Evolutionary conservation across 2,329 filamentous ascomycete species (phyloP).

Genomic region (Trichoderma afroharzianum): DNA sequence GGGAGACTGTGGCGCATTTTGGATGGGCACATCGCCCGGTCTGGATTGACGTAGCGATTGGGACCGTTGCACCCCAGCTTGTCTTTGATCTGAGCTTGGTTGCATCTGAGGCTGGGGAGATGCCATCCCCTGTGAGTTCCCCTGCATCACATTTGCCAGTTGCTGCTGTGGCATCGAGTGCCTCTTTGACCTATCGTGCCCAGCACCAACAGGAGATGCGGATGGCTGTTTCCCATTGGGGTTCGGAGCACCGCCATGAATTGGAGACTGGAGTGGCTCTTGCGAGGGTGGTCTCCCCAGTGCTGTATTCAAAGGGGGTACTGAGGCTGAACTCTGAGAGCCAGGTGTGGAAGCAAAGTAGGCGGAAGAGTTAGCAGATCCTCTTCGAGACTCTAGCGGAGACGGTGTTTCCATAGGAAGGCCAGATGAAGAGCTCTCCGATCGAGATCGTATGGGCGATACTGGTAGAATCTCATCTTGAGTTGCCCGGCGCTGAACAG

Average conservation of each 20-base stretch:
- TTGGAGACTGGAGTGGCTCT: constrained; percentile 2
- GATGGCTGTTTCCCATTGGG: neutral
- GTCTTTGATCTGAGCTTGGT: neutral
- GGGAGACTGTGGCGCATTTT: neutral
- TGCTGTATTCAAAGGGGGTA: neutral
- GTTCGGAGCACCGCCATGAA: neutral
- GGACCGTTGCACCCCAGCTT: constrained; percentile 3
- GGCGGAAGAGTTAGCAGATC: constrained; percentile 14
- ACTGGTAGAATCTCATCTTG: constrained; percentile 17
- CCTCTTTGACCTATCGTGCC: constrained; percentile 1
- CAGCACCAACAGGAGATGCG: neutral
- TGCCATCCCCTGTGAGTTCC: neutral
- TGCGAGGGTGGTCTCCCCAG: neutral
- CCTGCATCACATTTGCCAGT: neutral
- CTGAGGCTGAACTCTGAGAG: neutral
- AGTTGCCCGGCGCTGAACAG: constrained; percentile 7
- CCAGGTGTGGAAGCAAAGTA: constrained; percentile 14
- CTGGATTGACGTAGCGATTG: constrained; percentile 10
- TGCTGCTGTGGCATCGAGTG: constrained; percentile 10
- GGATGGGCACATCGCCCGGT: neutral
- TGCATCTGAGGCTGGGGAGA: neutral
- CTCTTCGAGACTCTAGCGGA: constrained; percentile 18
- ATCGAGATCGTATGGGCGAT: constrained; percentile 18
- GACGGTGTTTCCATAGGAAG: constrained; percentile 19
- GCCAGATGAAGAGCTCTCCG: constrained; percentile 19